These are phyloP conservation scores for Eucalyptus guilfoylei DNA, from an alignment of 345 rosid genomes.

Conservation along the genomic window DNA sequence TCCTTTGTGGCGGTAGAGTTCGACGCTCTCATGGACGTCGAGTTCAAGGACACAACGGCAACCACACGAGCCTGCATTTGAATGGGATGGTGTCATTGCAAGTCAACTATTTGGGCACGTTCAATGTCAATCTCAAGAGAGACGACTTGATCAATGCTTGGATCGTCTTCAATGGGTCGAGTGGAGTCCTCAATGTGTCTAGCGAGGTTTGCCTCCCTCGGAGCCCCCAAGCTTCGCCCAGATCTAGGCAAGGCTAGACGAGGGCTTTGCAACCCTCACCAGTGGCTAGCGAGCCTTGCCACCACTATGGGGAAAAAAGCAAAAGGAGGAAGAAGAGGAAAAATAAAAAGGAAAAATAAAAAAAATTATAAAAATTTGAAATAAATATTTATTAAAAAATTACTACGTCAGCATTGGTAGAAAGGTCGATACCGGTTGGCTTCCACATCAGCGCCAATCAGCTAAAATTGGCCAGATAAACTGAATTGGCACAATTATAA, in stretches of 20 bases:
- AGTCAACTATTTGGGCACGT: conserved; percentile 44
- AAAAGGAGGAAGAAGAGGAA: no score
- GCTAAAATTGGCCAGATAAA: accelerated
- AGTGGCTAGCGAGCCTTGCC: no score
- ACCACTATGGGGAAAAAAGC: accelerated
- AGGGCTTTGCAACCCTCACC: no score
- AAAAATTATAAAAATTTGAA: no score
- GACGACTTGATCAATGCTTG: conserved; percentile 79
- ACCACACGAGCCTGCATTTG: conserved; percentile 87
- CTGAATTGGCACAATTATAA: no score
- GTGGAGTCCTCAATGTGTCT: conserved; percentile 29
- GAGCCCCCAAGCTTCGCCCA: no score
- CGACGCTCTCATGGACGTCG: conserved; percentile 86
- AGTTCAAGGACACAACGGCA: conserved; percentile 72
- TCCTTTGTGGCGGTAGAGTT: conserved; percentile 86
- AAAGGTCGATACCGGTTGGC: accelerated
- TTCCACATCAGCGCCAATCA: no score
- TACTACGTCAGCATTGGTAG: accelerated
- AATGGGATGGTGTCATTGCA: conserved; percentile 60
- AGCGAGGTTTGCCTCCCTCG: no score
- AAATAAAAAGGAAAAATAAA: no score
- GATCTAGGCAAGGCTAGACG: no score
- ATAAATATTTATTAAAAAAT: no score
- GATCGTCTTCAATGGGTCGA: conserved; percentile 55
- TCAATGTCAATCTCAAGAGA: conserved; percentile 74